Conservation (phyloP, 176 grass and related monocot species). For the Oryza rufipogon region DNA sequence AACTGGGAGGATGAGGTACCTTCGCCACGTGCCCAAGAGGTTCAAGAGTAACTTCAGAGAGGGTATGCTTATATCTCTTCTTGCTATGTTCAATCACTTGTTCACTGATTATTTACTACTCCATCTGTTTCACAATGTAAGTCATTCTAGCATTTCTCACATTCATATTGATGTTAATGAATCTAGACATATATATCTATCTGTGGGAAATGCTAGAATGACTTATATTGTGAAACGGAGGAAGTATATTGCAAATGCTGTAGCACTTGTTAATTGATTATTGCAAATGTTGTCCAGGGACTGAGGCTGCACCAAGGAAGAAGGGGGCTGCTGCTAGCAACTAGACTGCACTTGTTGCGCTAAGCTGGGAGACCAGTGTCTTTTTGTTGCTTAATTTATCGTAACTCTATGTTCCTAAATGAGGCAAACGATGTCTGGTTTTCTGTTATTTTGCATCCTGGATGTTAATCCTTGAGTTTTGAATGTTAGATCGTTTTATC, state of each 20-base stretch:
- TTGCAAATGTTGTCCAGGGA: conserved; percentile 31
- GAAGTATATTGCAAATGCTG: too few relatives aligned
- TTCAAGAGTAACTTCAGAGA: conserved; percentile 96
- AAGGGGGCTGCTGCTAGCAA: conserved; percentile 56
- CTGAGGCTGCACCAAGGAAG: conserved; percentile 70
- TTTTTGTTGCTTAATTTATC: conserved; percentile 46
- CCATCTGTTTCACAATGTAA: too few relatives aligned
- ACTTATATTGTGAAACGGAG: too few relatives aligned
- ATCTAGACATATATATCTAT: too few relatives aligned
- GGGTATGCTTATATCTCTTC: conserved; percentile 42
- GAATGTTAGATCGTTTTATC: not conserved
- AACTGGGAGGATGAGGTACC: conserved; percentile 87
- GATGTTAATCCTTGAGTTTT: conserved; percentile 48
- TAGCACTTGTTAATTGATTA: not conserved
- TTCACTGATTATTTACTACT: not conserved
- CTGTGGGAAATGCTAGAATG: too few relatives aligned
- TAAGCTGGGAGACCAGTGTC: not conserved
- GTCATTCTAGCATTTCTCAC: too few relatives aligned
- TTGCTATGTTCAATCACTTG: not conserved
- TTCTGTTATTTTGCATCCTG: conserved; percentile 38
- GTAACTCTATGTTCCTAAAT: conserved; percentile 24
- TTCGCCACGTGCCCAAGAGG: conserved; percentile 69
- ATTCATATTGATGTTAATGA: too few relatives aligned
- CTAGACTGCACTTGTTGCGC: not conserved
- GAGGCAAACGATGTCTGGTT: conserved; percentile 29